Evolutionary conservation across 2,329 filamentous ascomycete genomes (phyloP).

Genomic region (Dothiorella sarmentorum): DNA sequence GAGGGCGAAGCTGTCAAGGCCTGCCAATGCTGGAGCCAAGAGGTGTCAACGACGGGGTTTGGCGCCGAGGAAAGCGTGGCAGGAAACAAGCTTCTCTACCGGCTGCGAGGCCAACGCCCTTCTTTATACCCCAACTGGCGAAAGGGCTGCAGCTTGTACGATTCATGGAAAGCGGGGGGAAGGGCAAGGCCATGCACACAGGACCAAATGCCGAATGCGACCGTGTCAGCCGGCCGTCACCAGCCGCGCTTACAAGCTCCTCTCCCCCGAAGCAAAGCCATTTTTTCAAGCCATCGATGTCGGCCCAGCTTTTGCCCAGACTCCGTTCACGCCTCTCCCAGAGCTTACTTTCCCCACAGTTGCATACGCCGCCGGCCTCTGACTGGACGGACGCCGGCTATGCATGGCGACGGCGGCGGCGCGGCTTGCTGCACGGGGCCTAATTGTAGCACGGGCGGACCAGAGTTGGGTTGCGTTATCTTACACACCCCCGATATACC

Average conservation of each 20-base stretch:
- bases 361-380: background rate
- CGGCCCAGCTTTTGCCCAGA: background rate
- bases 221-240: background rate
- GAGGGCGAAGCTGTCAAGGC: background rate
- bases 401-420: background rate
- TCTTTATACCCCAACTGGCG: no score
- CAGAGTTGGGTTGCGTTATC: no score
- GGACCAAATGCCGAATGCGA: background rate
- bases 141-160: no score
- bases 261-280: background rate
- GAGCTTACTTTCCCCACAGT: slow-evolving; percentile 4
- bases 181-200: no score
- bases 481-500: no score
- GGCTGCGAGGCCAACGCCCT: no score
- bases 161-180: no score
- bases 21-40: background rate
- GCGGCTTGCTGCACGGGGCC: background rate
- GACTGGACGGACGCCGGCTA: background rate
- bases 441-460: background rate
- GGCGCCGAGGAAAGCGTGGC: background rate
- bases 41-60: background rate
- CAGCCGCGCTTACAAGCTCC: no score
- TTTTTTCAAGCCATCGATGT: background rate
- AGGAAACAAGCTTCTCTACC: background rate
- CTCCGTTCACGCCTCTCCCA: background rate